Conservation (phyloP, 2,329 filamentous ascomycete species). For the Dothideomycetes sp. region DNA sequence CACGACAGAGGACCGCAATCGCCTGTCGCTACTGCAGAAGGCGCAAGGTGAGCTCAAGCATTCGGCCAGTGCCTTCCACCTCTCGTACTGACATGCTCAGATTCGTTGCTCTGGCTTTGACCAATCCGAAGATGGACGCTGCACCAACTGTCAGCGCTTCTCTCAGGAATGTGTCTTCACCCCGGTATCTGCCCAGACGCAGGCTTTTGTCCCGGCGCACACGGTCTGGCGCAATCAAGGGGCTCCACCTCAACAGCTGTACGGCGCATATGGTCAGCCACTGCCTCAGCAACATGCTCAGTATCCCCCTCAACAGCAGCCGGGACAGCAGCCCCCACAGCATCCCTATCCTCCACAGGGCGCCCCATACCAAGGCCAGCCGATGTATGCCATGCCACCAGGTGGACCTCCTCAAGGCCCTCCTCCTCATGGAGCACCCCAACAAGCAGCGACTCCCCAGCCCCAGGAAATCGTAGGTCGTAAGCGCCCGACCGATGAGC, state of each 20-base stretch:
- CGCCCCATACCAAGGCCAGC: slow-evolving; percentile 6
- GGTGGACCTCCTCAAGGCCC: slow-evolving; percentile 1
- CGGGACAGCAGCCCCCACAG: slow-evolving; percentile 12
- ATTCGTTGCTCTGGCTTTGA: slow-evolving; percentile 70
- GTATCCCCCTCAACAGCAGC: slow-evolving; percentile 20
- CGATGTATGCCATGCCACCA: slow-evolving; percentile 6
- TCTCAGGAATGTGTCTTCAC: slow-evolving; percentile 70
- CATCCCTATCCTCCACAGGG: slow-evolving; percentile 8
- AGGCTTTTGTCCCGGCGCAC: slow-evolving; percentile 64
- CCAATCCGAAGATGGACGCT: slow-evolving; percentile 58
- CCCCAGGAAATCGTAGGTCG: slow-evolving; percentile 22
- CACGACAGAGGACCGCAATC: slow-evolving; percentile 49
- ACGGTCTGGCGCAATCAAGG: slow-evolving; percentile 44
- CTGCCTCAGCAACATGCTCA: slow-evolving; percentile 25
- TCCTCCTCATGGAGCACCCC: slow-evolving; percentile 1
- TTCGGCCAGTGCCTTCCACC: neutral
- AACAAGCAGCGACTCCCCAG: slow-evolving; percentile 12
- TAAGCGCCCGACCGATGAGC: slow-evolving; percentile 37
- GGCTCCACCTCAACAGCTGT: slow-evolving; percentile 35
- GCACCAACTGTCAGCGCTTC: slow-evolving; percentile 62
- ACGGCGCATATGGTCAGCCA: slow-evolving; percentile 40
- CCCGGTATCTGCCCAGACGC: slow-evolving; percentile 61
- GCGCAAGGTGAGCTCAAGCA: slow-evolving; percentile 38
- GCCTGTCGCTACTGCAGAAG: slow-evolving; percentile 49
- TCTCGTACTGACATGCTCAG: slow-evolving; percentile 28